Evolutionary conservation across 257 asterid genomes (phyloP), one percentile per base, ranked within the genome.

Genomic region (Nicotiana undulata): DNA sequence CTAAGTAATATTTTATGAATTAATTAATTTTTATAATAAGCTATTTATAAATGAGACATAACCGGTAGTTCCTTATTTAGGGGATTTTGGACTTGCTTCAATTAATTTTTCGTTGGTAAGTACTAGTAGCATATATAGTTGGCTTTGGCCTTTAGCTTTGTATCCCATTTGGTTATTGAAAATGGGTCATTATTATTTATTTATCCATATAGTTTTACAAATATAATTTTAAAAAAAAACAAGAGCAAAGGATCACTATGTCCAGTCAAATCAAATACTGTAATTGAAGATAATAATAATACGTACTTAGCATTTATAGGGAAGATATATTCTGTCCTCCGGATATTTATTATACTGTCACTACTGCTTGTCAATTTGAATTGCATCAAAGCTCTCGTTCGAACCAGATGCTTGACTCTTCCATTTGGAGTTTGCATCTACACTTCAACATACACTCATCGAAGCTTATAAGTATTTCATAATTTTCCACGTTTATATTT

Each of bases 371-470:
- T n/a, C n/a, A n/a, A n/a, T n/a, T n/a, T n/a, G n/a, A n/a, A n/a
- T n/a, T n/a, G n/a, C n/a, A n/a, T n/a, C n/a, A n/a, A n/a, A n/a
- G n/a, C n/a, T n/a, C n/a, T n/a, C n/a, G n/a, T n/a, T n/a, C n/a
- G n/a, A n/a, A n/a, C 78, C 34, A 44, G 60, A 67, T 44, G 31
- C 32, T 78, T 77, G 75, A 82, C 77, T 77, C 79, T 11, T 77
- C 55, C 18, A 17, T 20, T 76, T 52, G 51, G 55, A 82, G 56
- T 31, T 78, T 61, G 61, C 24, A 72, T 10, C 22, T 64, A 29
- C 13, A 29, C 74, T 64, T 64, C 5, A 24, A 17, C 61, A 72
- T 3, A 72, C 44, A 15, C 15, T 24, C 7, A 44, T 70, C 0
- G 40, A 72, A 72, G 34, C 34, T 70, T 29, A 29, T 29, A 29